A percentile compares a stretch with the other conserved stretches of the same genome.
Evolutionary conservation across 164 flowering plant species (phyloP).

Genomic region (Buxus sempervirens): DNA sequence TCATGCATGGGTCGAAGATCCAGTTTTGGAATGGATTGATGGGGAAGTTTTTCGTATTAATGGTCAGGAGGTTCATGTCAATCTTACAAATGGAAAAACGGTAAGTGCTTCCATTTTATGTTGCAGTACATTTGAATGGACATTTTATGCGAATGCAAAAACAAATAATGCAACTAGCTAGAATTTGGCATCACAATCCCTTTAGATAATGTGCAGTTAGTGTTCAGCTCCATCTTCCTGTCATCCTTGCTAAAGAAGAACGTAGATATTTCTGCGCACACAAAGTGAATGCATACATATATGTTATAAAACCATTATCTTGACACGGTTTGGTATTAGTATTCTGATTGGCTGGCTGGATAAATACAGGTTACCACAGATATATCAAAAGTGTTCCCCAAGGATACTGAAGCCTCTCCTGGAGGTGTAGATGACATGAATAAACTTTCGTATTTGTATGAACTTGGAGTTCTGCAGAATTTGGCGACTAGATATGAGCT

Average conservation of each 20-base stretch:
- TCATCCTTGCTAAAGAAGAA: too few species aligned
- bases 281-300: too few species aligned
- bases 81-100: constrained; percentile 59
- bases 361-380: constrained; percentile 74
- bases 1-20: constrained; percentile 92
- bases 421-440: constrained; percentile 99
- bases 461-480: constrained; percentile 94
- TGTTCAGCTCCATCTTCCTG: too few species aligned
- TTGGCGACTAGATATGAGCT: constrained; percentile 91
- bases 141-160: too few species aligned
- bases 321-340: too few species aligned
- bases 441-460: constrained; percentile 96
- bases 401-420: constrained; percentile 95
- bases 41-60: constrained; percentile 67
- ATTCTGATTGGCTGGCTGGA: too few species aligned
- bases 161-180: too few species aligned
- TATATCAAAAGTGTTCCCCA: constrained; percentile 76
- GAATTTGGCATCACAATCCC: too few species aligned
- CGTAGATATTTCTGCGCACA: too few species aligned
- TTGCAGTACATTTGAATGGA: background rate
- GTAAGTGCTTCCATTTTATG: constrained; percentile 26
- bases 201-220: too few species aligned
- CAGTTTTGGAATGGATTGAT: constrained; percentile 76
- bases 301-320: too few species aligned
- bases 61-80: constrained; percentile 61